Conservation (phyloP, 2,329 filamentous ascomycete genomes). For the Chaetomium olivaceum region DNA sequence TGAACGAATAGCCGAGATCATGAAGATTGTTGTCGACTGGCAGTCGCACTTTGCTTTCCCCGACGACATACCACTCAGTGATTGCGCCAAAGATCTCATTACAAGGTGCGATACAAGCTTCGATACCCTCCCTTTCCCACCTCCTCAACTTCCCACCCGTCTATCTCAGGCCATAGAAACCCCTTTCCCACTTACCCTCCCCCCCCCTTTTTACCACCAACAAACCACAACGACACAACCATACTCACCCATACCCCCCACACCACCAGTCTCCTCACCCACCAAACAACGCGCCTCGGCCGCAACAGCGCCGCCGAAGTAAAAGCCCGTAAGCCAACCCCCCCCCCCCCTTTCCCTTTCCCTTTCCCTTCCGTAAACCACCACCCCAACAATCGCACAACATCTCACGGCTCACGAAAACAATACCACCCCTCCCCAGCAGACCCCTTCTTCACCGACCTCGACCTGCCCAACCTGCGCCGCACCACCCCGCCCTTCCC, state of each 20-base stretch:
- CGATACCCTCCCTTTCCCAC: neutral
- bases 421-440: neutral
- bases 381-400: neutral
- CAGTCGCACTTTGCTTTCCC: slow-evolving; percentile 92
- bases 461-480: slow-evolving; percentile 89
- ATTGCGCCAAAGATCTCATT: slow-evolving; percentile 87
- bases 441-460: slow-evolving; percentile 89
- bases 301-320: slow-evolving; percentile 84
- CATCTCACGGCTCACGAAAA: no score
- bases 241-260: neutral
- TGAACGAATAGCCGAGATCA: slow-evolving; percentile 60
- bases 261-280: neutral
- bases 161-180: neutral
- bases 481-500: slow-evolving; percentile 93
- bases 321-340: slow-evolving; percentile 58
- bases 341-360: neutral
- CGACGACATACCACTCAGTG: slow-evolving; percentile 83
- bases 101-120: slow-evolving; percentile 65
- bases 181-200: neutral
- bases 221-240: neutral
- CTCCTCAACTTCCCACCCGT: neutral
- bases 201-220: neutral
- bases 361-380: neutral
- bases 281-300: slow-evolving; percentile 70
- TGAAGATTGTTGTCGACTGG: slow-evolving; percentile 72